These are phyloP conservation scores for Neurospora sp. DNA, from an alignment of 495 filamentous ascomycete genomes.

Conservation along the genomic window DNA sequence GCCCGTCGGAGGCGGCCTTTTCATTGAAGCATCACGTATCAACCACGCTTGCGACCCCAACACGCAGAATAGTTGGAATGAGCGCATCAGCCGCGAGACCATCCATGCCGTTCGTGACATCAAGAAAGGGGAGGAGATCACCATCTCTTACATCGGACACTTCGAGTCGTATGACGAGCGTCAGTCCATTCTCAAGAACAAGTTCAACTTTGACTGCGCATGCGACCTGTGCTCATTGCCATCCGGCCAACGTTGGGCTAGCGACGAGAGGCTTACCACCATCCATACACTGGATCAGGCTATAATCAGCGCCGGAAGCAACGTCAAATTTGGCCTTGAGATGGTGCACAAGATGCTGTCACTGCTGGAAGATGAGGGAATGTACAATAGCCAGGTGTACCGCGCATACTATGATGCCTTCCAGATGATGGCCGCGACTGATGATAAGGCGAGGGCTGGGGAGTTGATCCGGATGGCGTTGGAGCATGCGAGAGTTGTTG, in stretches of 20 bases:
- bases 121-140: slow-evolving; percentile 27
- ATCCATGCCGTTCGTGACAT: slow-evolving; percentile 25
- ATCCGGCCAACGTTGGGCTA: slow-evolving; percentile 14
- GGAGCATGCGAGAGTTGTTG: neutral
- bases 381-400: neutral
- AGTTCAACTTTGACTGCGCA: slow-evolving; percentile 25
- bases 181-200: slow-evolving; percentile 12
- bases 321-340: neutral
- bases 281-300: neutral
- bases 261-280: slow-evolving; percentile 11
- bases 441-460: neutral
- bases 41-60: slow-evolving; percentile 31
- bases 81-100: slow-evolving; percentile 14
- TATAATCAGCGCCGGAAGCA: neutral
- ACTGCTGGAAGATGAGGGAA: neutral
- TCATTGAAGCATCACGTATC: slow-evolving; percentile 24
- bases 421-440: neutral
- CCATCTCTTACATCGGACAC: slow-evolving; percentile 21
- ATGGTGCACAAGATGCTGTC: neutral
- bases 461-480: neutral
- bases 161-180: slow-evolving; percentile 9
- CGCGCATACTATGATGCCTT: neutral
- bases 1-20: slow-evolving; percentile 13
- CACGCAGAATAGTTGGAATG: slow-evolving; percentile 26
- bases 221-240: slow-evolving; percentile 24